Percentiles rank a stretch among this genome's conserved stretches.
Evolutionary conservation across 768 basidiomycete genomes (phyloP).

Genomic region (Piloderma croceum): DNA sequence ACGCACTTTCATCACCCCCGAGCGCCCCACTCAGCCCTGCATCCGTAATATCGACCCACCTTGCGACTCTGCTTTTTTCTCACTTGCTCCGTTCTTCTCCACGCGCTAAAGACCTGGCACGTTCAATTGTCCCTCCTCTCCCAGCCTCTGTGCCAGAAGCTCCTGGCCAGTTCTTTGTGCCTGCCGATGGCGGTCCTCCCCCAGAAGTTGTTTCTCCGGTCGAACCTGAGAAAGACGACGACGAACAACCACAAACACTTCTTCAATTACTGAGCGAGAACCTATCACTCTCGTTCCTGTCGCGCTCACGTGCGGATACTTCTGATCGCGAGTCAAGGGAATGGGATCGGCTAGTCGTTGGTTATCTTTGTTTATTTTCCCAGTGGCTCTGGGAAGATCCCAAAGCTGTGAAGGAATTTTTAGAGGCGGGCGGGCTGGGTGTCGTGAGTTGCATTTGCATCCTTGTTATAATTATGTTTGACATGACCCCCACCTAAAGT

Average conservation of each 20-base stretch:
- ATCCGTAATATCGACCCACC: conserved; percentile 58
- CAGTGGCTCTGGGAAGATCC: conserved; percentile 99
- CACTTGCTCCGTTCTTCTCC: conserved; percentile 70
- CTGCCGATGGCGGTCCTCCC: conserved; percentile 56
- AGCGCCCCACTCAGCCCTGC: conserved; percentile 52
- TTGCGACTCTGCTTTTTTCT: conserved; percentile 74
- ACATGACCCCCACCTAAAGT: conserved; percentile 36
- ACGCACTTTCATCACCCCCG: conserved; percentile 62
- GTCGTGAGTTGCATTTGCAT: conserved; percentile 53
- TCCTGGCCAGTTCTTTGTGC: conserved; percentile 60
- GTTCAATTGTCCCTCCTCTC: conserved; percentile 43
- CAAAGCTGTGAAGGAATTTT: conserved; percentile 77
- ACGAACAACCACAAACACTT: conserved; percentile 65
- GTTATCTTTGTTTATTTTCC: conserved; percentile 74
- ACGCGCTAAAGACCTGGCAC: conserved; percentile 57
- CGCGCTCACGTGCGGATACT: conserved; percentile 60
- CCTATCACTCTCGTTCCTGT: conserved; percentile 79
- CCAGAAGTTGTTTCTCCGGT: conserved; percentile 26
- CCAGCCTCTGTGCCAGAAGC: conserved; percentile 25
- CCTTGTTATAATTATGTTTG: conserved; percentile 1
- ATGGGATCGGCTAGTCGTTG: conserved; percentile 86
- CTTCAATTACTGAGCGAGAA: conserved; percentile 88
- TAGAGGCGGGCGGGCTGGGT: conserved; percentile 85
- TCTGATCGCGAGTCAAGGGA: conserved; percentile 73
- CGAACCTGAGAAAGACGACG: conserved; percentile 16